phyloP scores from a whole-genome alignment of 306 rosid genomes.

The Comarum palustre region DNA sequence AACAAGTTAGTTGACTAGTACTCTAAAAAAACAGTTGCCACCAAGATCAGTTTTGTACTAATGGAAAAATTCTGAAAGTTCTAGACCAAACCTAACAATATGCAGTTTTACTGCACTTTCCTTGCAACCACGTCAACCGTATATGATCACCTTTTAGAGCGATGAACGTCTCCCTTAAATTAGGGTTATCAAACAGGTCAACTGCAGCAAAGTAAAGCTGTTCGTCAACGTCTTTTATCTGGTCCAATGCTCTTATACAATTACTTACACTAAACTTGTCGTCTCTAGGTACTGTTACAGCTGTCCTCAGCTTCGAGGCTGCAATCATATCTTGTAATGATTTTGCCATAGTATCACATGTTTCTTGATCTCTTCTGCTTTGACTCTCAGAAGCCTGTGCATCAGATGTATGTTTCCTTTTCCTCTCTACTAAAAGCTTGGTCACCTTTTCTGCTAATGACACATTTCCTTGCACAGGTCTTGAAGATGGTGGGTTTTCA shows the following conservation, averaged over 20 bases:
- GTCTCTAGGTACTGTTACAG: slow-evolving; percentile 30
- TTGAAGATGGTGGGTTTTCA: slow-evolving; percentile 39
- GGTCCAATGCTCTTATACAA: slow-evolving; percentile 72
- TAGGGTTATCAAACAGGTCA: slow-evolving; percentile 72
- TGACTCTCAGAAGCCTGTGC: slow-evolving; percentile 29
- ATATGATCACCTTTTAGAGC: slow-evolving; percentile 53
- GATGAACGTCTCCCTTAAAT: slow-evolving; percentile 65
- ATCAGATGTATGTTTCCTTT: slow-evolving; percentile 63
- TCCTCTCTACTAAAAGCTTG: slow-evolving; percentile 46
- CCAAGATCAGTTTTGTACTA: not conserved
- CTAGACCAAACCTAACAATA: slow-evolving; percentile 18
- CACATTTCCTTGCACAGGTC: slow-evolving; percentile 32
- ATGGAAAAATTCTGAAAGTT: not conserved
- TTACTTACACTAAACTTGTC: too few relatives aligned
- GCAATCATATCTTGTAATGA: slow-evolving; percentile 66
- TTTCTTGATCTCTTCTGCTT: slow-evolving; percentile 44
- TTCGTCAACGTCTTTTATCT: slow-evolving; percentile 55
- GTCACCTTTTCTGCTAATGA: slow-evolving; percentile 36
- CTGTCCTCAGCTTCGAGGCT: slow-evolving; percentile 51
- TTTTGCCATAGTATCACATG: slow-evolving; percentile 52
- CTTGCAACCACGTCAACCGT: slow-evolving; percentile 63
- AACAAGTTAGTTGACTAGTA: slow-evolving; percentile 11
- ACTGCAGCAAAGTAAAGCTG: slow-evolving; percentile 58
- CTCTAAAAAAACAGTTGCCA: not conserved
- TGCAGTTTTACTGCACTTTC: slow-evolving; percentile 45